A percentile compares a stretch with the other conserved stretches of the same genome.
phyloP scores from a whole-genome alignment of 768 basidiomycete species.

The Lentinula aciculospora region DNA sequence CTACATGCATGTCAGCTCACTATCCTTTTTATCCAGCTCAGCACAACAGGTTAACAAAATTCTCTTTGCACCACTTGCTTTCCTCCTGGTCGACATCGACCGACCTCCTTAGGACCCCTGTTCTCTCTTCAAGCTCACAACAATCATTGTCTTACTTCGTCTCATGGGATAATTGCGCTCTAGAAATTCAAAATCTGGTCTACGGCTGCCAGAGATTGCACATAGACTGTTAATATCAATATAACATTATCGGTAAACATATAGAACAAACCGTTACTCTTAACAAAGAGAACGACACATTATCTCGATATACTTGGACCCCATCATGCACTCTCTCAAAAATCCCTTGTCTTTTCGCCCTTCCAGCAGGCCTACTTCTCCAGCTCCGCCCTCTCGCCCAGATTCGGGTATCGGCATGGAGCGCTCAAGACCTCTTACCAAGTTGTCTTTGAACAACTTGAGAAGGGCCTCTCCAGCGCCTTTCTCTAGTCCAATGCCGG shows the following conservation, averaged over 20 bases:
- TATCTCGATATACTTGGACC: background rate
- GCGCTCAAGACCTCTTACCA: constrained; percentile 48
- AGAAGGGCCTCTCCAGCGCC: constrained; percentile 50
- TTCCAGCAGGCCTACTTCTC: constrained; percentile 58
- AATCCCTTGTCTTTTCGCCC: constrained; percentile 63
- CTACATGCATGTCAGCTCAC: constrained; percentile 5
- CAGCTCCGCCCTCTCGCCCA: constrained; percentile 29
- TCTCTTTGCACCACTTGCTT: constrained; percentile 58
- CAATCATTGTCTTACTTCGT: constrained; percentile 7
- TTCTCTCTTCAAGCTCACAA: background rate
- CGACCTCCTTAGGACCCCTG: constrained; percentile 63
- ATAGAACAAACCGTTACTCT: constrained; percentile 7
- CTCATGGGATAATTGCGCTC: constrained; percentile 39
- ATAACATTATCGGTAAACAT: constrained; percentile 9
- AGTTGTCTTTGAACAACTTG: constrained; percentile 55
- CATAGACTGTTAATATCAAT: constrained; percentile 24
- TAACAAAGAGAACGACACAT: background rate
- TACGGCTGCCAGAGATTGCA: constrained; percentile 27
- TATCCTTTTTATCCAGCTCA: constrained; percentile 25
- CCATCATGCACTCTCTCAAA: constrained; percentile 65
- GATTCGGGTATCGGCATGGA: constrained; percentile 36
- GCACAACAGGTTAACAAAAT: constrained; percentile 46
- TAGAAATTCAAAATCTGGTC: constrained; percentile 32
- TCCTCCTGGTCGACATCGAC: constrained; percentile 62
- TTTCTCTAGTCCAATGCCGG: constrained; percentile 26